Base-by-base conservation (phyloP, 1,284 basidiomycete species). In the Nidula niveotomentosa region DNA sequence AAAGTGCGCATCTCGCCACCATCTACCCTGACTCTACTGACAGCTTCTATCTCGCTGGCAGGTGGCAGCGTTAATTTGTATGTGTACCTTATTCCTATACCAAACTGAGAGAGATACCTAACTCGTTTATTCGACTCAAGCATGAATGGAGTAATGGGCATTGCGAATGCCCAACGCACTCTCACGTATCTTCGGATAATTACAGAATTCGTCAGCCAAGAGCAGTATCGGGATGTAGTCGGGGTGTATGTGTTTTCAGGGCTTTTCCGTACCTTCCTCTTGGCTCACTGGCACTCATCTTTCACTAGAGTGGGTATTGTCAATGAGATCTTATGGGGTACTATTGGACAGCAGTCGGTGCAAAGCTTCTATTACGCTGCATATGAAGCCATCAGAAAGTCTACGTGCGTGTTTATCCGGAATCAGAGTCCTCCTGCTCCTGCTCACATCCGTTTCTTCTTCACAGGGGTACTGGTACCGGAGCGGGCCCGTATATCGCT, bases 121-220 rank as follows among this genome's bases (percentile, higher is more conserved):
- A 57, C 56, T 67, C 36, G 53, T 56, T 57, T 53, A 56, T 50
- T 56, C 49, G 56, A 45, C 56, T 46, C 30, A 51, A 77, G 74
- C 58, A 76, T 77, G 74, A 64, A 76, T 56, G 76, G 76, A 51
- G 71, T 73, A 54, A 75, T 75, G 71, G 85, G 76, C 48, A 72
- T 81, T 47, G 78, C 88, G 54, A 93, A 94, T 66, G 91, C 88
- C 17, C 87, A 94, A 65, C 83, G 92, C 33, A 81, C 87, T 33
- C 77, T 94, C 45, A 87, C 90, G 60, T 88, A 90, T 73, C 84
- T 93, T 64, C 83, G 90, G 54, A 84, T 86, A 56, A 66, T 94
- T 49, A 80, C 86, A 50, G 83, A 94, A 71, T 93, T 93, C 73
- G 86, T 93, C 64, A 84, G 84, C 49, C 90, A 93, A 70, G 82